These are phyloP conservation scores for Corymbia maculata DNA, from an alignment of 345 rosid species.

Conservation along the genomic window DNA sequence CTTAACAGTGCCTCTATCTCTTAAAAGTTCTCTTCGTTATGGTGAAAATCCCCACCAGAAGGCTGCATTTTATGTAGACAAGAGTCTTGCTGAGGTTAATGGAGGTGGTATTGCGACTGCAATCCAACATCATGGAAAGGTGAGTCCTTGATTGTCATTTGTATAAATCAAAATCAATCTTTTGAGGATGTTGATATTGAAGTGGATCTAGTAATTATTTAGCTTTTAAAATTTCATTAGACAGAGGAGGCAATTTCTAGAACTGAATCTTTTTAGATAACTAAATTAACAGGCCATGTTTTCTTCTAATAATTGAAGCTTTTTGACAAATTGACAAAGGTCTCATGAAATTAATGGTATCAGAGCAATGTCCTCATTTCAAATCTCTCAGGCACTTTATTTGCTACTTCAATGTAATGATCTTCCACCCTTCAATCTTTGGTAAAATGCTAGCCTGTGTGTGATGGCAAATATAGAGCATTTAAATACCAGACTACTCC, in stretches of 20 bases:
- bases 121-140: constrained; percentile 96
- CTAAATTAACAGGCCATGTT: too few species aligned
- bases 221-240: not conserved
- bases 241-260: not conserved
- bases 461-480: not conserved
- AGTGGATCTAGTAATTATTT: not conserved
- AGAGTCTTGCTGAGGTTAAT: constrained; percentile 79
- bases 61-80: constrained; percentile 82
- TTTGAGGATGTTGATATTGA: not conserved
- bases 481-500: not conserved
- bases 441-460: not conserved
- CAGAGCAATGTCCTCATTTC: not conserved
- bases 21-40: not conserved
- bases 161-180: not conserved
- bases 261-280: not conserved
- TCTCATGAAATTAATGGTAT: not conserved
- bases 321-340: too few species aligned
- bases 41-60: constrained; percentile 77
- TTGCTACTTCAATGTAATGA: too few species aligned
- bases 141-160: constrained; percentile 4
- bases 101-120: constrained; percentile 94
- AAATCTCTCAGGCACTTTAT: not conserved
- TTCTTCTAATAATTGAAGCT: too few species aligned
- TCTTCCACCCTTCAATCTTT: not conserved
- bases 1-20: constrained; percentile 54